A percentile compares a stretch with the other conserved stretches of the same genome.
phyloP scores from a whole-genome alignment of 805 yeast genomes.

The Lipomyces orientalis region DNA sequence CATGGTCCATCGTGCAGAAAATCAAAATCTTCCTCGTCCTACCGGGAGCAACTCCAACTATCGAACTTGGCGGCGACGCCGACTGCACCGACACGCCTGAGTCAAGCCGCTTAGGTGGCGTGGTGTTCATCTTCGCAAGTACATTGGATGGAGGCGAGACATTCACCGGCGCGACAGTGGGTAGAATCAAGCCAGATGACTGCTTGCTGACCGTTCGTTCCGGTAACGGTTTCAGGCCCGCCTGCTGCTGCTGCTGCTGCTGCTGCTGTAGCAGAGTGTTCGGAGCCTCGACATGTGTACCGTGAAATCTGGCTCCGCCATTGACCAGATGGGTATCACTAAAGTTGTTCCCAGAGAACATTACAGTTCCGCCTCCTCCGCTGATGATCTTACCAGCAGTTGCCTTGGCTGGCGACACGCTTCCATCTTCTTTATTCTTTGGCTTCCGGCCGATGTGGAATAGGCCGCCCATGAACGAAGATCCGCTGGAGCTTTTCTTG shows the following conservation, averaged over 20 bases:
- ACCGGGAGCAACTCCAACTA: background rate
- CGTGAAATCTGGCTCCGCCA: background rate
- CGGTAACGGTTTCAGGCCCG: background rate
- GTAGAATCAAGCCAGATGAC: background rate
- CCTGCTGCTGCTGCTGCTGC: background rate
- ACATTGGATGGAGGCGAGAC: background rate
- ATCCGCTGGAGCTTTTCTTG: slow-evolving; percentile 9
- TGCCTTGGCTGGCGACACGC: slow-evolving; percentile 21
- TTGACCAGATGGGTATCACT: slow-evolving; percentile 32
- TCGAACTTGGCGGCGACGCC: background rate
- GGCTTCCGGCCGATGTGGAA: slow-evolving; percentile 34
- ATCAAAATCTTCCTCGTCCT: slow-evolving; percentile 43
- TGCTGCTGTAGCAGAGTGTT: background rate
- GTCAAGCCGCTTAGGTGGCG: slow-evolving; percentile 1
- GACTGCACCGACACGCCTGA: background rate
- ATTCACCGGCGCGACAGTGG: background rate
- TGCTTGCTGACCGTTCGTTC: slow-evolving; percentile 1
- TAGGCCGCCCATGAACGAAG: slow-evolving; percentile 31
- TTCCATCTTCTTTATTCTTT: slow-evolving; percentile 28
- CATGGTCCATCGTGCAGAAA: slow-evolving; percentile 69
- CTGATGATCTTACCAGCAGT: slow-evolving; percentile 6
- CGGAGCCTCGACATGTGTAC: slow-evolving; percentile 1
- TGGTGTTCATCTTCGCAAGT: background rate
- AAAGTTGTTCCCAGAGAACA: slow-evolving; percentile 17
- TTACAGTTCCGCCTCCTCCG: background rate